phyloP scores from a whole-genome alignment of 2,329 filamentous ascomycete species.

The Talaromyces piceae region DNA sequence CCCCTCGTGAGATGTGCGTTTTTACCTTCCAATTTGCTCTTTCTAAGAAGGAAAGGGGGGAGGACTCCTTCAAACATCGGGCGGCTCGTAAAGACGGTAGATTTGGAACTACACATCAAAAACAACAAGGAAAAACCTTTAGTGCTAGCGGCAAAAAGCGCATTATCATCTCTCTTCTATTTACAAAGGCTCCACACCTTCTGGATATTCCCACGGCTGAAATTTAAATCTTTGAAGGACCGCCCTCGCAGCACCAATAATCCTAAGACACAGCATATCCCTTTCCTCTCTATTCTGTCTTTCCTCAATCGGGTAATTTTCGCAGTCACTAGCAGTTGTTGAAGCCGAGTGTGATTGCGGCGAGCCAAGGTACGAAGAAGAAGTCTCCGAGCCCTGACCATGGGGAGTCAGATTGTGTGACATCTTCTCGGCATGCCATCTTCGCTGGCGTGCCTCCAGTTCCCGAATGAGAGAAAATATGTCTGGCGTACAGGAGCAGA shows the following conservation, averaged over 20 bases:
- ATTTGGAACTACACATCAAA: neutral
- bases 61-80: no score
- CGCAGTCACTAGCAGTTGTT: neutral
- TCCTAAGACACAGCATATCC: slow-evolving; percentile 26
- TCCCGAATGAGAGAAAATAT: slow-evolving; percentile 33
- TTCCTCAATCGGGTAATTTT: slow-evolving; percentile 3
- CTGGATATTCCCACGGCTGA: slow-evolving; percentile 27
- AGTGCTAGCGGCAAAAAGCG: neutral
- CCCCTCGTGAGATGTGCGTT: no score
- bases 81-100: no score
- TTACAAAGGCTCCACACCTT: slow-evolving; percentile 13
- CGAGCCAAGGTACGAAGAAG: neutral
- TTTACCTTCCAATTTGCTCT: no score
- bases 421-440: slow-evolving; percentile 28
- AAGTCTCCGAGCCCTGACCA: neutral
- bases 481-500: slow-evolving; percentile 27
- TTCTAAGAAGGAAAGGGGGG: no score
- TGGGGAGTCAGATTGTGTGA: neutral
- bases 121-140: neutral
- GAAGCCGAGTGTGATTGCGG: neutral
- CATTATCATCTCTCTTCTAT: neutral
- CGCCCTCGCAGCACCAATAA: slow-evolving; percentile 26
- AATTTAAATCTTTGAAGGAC: slow-evolving; percentile 30
- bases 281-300: slow-evolving; percentile 18
- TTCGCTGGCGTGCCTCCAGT: slow-evolving; percentile 36